Base-by-base conservation (phyloP, 768 basidiomycete species). In the Mycena olivaceomarginata region DNA sequence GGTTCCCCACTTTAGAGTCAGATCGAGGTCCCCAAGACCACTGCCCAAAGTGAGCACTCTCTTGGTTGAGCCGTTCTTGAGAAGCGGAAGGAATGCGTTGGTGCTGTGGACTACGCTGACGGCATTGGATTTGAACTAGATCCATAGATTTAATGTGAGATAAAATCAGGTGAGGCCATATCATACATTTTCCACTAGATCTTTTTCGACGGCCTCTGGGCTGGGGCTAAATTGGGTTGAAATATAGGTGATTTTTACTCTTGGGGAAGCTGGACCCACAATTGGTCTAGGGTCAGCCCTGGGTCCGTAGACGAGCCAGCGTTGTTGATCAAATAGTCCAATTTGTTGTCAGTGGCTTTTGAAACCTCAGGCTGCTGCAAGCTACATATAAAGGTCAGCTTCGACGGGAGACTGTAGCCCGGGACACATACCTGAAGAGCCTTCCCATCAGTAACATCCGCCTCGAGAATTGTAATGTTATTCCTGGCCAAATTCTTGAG, bases 11-110 rank as follows among this genome's bases (percentile, higher is more conserved):
- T 18, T 16, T 20, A 85, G 66, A 4, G 79, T 81, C 25, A 85
- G 48, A 7, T 84, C 85, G 5, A 75, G 63, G 76, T 85, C 85
- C 16, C 75, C 86, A n/a, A 85, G 56, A 43, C 83, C 86, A 22
- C 80, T 81, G 73, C 77, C 80, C 72, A 89, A 70, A 0, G 84
- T 80, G 77, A 87, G 77, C 57, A 88, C 85, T 74, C 85, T 87
- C 31, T 31, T 31, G 31, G 31, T 3, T 31, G 31, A 31, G 31
- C 31, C 31, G 31, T 31, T 31, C 31, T 37, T 43, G 43, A 71
- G 60, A 15, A 71, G 70, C 16, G 70, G 70, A 20, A 71, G 70
- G 22, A 71, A 62, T 9, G 60, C 70, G 31, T 71, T 71, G 70
- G 41, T 71, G 45, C 15, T 31, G 37, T 71, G 70, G 8, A 71